Base-by-base conservation (phyloP, 2,329 filamentous ascomycete genomes). In the Graphilbum fragrans region DNA sequence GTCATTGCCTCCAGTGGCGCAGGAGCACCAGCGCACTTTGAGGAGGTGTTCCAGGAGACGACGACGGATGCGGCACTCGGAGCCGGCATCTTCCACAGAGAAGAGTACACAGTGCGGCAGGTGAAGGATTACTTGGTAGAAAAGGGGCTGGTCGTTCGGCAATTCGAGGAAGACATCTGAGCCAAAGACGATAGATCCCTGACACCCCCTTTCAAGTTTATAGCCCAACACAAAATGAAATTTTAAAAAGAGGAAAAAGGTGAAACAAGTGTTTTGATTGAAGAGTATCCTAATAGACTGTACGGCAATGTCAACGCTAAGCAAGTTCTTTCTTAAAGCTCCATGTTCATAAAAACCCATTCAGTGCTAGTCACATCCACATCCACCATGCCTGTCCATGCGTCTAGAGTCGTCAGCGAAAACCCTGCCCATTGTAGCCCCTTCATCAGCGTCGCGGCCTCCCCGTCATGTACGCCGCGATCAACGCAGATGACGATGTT, bases 51-150 rank as follows among this genome's bases (percentile, higher is more conserved):
- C 60, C 67, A 74, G 43, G 68, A 83, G 63, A 96, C 92, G 9
- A 69, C 70, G 16, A 90, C 90, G 3, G 92, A 98, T 67, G 92
- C 92, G 38, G 92, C 92, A 22, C 65, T 98, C 45, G 92, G 92
- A 3, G 92, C 92, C 9, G 92, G 92, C 41, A 98, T 98, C 82
- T 98, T 98, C 63, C 92, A 98, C 65, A 70, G 92, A 38, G 86
- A 82, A 31, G 90, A 98, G 65, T 98, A 90, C 61, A 94, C 88
- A 0, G 90, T 98, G 16, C 80, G 79, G 59, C 80, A 96, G 55
- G 92, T 98, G 37, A 98, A 98, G 64, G 82, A 93, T 45, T 74
- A 84, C 55, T 61, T 98, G 45, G 68, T 69, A 20, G 67, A 72
- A 29, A 75, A 79, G 54, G 85, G 85, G 0, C 67, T 94, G 44